Evolutionary conservation across 129 eudicot genomes (phyloP), one percentile per base, ranked within the genome.

Genomic region (Rutidosis leptorrhynchoides): DNA sequence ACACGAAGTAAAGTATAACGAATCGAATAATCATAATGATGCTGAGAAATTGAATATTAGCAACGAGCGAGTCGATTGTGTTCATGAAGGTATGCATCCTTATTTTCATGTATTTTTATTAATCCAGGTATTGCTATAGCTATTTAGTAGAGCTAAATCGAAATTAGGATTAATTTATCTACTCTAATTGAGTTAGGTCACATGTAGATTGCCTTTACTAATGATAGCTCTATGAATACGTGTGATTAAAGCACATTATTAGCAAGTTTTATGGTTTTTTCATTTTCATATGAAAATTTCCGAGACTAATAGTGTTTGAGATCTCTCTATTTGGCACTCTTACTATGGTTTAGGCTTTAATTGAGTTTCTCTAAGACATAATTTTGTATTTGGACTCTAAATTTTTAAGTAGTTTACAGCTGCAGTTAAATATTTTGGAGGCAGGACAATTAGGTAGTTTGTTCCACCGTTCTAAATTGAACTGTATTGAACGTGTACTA

Each of bases 21-120:
- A 68, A 21, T 68, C n/a, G 37, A 62, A 54, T 57, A 51, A 33
- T 55, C 25, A 23, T 40, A 79, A 78, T 16, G 83, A 15, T 55
- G 54, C 23, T 21, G 54, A 54, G 57, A 37, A 43, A 16, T 35
- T 67, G 37, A 70, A 70, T 22, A 58, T 71, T 8, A 65, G 28
- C 75, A 67, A 35, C 77, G 64, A 74, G 64, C 77, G 58, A 68
- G 77, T 73, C 46, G 19, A 74, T 42, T 68, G 72, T 22, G 66
- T 70, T 21, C 76, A 70, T 81, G 57, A 70, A 81, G 96, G 95
- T 89, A 70, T 60, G 69, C 22, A 48, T 71, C 20, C 6, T 19
- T 23, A 9, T 70, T 7, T 22, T 70, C 19, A 3, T 28, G 22
- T 64, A 14, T 28, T 10, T 45, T 7, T n/a, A 0, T 58, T 16